phyloP scores from a whole-genome alignment of 2,329 filamentous ascomycete species.

The Cadophora luteo-olivacea region DNA sequence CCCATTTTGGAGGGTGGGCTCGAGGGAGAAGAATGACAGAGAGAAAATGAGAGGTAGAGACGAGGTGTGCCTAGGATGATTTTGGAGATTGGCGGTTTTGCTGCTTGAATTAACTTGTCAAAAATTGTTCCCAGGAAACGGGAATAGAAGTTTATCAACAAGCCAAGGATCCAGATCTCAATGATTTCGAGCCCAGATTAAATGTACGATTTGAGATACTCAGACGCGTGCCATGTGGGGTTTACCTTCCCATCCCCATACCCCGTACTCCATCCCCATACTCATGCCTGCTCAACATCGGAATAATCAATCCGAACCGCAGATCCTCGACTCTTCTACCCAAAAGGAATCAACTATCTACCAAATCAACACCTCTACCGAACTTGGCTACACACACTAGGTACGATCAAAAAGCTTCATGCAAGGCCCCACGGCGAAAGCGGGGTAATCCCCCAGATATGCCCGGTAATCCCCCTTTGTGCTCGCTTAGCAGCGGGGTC shows the following conservation, averaged over 20 bases:
- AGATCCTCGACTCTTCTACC: neutral
- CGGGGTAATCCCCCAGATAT: neutral
- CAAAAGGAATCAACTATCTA: neutral
- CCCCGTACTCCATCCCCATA: neutral
- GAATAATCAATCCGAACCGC: slow-evolving; percentile 10
- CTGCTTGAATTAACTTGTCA: too few relatives aligned
- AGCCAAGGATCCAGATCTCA: neutral
- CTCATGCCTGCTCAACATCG: neutral
- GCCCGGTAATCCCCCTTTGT: neutral
- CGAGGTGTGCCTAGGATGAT: neutral
- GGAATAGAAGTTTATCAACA: neutral
- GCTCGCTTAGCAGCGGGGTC: neutral
- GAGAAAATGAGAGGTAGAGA: neutral
- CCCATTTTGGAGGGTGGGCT: slow-evolving; percentile 26
- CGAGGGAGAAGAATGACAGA: neutral
- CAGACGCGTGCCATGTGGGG: neutral
- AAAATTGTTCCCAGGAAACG: neutral
- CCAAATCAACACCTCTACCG: slow-evolving; percentile 10
- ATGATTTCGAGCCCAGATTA: neutral
- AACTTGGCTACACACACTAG: neutral
- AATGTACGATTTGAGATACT: neutral
- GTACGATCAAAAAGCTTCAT: neutral
- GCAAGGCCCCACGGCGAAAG: neutral
- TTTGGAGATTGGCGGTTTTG: neutral
- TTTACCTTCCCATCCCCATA: neutral